Evolutionary conservation across 768 basidiomycete species (phyloP).

Genomic region (Tulasnella calospora): DNA sequence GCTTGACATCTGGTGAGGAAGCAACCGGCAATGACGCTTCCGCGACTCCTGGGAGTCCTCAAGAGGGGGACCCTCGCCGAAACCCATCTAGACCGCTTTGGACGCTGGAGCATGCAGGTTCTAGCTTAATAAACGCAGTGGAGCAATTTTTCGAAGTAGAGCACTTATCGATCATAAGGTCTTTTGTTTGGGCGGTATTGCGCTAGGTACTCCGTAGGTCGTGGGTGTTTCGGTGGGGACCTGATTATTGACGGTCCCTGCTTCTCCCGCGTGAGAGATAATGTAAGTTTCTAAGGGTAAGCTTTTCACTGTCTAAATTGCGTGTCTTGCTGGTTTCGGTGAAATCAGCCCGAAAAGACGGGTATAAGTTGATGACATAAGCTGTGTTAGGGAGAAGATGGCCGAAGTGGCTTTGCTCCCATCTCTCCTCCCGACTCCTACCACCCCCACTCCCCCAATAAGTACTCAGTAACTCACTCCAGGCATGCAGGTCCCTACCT

Average conservation of each 20-base stretch:
- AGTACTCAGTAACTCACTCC: not conserved
- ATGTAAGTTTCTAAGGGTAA: not conserved
- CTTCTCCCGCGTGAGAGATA: not conserved
- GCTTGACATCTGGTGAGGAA: not conserved
- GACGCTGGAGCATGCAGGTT: not conserved
- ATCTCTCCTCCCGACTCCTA: not conserved
- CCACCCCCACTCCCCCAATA: not conserved
- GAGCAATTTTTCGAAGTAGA: not conserved
- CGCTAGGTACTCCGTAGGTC: not conserved
- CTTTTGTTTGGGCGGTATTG: not conserved
- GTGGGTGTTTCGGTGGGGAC: slow-evolving; percentile 8
- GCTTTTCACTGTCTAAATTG: slow-evolving; percentile 8
- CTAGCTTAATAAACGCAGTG: not conserved
- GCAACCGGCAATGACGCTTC: not conserved
- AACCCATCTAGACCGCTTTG: not conserved
- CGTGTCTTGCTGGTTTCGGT: not conserved
- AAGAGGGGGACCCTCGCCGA: not conserved
- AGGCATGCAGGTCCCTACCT: not conserved
- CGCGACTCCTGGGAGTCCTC: not conserved
- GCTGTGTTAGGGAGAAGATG: not conserved
- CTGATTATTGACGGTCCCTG: not conserved
- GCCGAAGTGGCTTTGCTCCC: not conserved
- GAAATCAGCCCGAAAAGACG: not conserved
- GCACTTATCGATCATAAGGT: not conserved
- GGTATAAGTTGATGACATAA: slow-evolving; percentile 7